Evolutionary conservation across 805 yeast genomes (phyloP).

Genomic region (Cyberlindnera saturnus): DNA sequence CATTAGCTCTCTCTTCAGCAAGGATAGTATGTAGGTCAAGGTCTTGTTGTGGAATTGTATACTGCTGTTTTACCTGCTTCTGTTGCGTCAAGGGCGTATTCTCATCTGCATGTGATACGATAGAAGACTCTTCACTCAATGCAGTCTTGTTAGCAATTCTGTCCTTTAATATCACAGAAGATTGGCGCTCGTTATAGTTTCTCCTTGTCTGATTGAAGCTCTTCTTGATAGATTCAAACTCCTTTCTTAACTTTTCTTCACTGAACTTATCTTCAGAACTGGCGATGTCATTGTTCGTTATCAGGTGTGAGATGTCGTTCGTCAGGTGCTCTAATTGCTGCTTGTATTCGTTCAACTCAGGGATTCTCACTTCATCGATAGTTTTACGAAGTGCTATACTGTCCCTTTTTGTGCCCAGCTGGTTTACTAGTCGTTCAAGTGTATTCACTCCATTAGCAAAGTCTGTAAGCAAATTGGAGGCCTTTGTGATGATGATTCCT

Average conservation of each 20-base stretch:
- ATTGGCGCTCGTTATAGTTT: conserved; percentile 44
- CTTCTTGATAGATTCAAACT: conserved; percentile 46
- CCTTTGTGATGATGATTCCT: conserved; percentile 17
- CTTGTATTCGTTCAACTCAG: conserved; percentile 22
- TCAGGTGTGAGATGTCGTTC: conserved; percentile 19
- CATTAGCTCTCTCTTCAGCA: conserved; percentile 68
- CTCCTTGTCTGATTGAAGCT: conserved; percentile 38
- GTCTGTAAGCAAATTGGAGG: conserved; percentile 26
- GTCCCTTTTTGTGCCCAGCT: conserved; percentile 45
- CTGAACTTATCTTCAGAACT: conserved; percentile 21
- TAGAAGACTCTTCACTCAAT: conserved; percentile 18
- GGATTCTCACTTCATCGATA: conserved; percentile 20
- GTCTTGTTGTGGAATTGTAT: conserved; percentile 38
- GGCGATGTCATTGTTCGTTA: conserved; percentile 10
- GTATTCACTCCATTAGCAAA: conserved; percentile 45
- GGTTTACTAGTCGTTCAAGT: conserved; percentile 42
- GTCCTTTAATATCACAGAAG: conserved; percentile 31
- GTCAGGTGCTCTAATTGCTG: conserved; percentile 29
- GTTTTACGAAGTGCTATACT: conserved; percentile 28
- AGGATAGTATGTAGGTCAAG: conserved; percentile 57
- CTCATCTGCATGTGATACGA: conserved; percentile 7
- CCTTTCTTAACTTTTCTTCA: conserved; percentile 42
- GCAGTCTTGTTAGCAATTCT: conserved; percentile 11
- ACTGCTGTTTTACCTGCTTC: conserved; percentile 21
- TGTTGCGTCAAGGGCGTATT: conserved; percentile 16